phyloP scores from a whole-genome alignment of 331 rosid genomes.

The Dryas integrifolia region DNA sequence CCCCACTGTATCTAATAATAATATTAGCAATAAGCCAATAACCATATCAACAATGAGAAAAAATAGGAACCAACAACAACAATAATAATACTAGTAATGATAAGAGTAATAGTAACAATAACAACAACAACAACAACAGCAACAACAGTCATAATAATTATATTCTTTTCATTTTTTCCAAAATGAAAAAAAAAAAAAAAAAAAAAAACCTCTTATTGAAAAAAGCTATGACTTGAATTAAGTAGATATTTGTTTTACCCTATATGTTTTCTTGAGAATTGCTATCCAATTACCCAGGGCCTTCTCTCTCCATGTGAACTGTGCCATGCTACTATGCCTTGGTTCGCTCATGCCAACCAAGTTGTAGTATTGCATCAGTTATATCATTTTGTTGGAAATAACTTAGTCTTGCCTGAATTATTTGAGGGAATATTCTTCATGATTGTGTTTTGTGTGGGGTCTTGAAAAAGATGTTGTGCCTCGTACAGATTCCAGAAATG shows the following conservation, averaged over 20 bases:
- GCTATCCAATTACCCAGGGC: neutral
- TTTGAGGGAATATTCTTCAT: constrained; percentile 41
- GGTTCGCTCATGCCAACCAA: constrained; percentile 15
- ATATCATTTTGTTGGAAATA: constrained; percentile 15
- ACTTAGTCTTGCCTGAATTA: constrained; percentile 26
- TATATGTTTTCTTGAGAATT: constrained; percentile 1
- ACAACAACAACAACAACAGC: neutral
- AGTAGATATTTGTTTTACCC: neutral
- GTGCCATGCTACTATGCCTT: constrained; percentile 13
- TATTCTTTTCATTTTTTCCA: neutral
- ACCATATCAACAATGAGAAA: neutral
- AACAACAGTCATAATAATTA: neutral
- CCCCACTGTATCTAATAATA: neutral
- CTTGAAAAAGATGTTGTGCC: constrained; percentile 34
- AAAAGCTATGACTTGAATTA: neutral
- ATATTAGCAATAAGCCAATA: neutral
- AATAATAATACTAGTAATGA: neutral
- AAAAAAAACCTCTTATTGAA: neutral
- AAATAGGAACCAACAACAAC: neutral
- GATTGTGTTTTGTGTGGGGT: constrained; percentile 43
- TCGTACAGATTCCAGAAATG: constrained; percentile 33
- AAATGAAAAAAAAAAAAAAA: neutral
- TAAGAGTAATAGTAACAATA: neutral
- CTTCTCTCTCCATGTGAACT: constrained; percentile 19
- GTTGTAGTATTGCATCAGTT: constrained; percentile 6